Evolutionary conservation across 352 stramenopile species (phyloP).

Genomic region (Phytophthora ohioensis): DNA sequence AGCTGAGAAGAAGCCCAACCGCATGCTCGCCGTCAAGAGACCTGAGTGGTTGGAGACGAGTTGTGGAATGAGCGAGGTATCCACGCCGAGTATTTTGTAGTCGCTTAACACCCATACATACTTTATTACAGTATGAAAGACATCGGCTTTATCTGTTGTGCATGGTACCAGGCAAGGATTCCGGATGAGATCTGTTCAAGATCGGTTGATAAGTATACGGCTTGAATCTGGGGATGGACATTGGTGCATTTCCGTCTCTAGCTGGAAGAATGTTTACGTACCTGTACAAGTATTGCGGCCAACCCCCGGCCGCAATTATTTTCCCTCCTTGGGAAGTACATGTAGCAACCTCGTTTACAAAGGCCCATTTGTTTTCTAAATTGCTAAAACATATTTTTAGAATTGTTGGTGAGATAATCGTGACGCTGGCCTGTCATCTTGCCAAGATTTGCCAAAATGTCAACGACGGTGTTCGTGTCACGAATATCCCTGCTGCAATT

Average conservation of each 20-base stretch:
- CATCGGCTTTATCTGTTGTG: background rate
- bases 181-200: conserved; percentile 7
- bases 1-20: background rate
- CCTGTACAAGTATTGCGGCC: no score
- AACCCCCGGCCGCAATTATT: no score
- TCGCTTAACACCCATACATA: background rate
- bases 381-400: no score
- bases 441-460: background rate
- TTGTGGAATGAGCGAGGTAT: conserved; percentile 2
- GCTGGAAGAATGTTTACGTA: no score
- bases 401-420: no score
- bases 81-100: background rate
- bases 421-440: no score
- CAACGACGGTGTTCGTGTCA: background rate
- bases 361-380: no score
- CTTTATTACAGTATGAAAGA: background rate
- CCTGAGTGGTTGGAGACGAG: background rate
- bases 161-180: background rate
- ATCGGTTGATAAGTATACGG: conserved; percentile 17
- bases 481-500: background rate
- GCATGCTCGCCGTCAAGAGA: background rate
- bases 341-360: no score
- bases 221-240: background rate
- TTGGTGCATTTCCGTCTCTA: background rate
- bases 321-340: no score